These are phyloP conservation scores for Calvatia gigantea DNA, from an alignment of 768 basidiomycete genomes.

Conservation along the genomic window DNA sequence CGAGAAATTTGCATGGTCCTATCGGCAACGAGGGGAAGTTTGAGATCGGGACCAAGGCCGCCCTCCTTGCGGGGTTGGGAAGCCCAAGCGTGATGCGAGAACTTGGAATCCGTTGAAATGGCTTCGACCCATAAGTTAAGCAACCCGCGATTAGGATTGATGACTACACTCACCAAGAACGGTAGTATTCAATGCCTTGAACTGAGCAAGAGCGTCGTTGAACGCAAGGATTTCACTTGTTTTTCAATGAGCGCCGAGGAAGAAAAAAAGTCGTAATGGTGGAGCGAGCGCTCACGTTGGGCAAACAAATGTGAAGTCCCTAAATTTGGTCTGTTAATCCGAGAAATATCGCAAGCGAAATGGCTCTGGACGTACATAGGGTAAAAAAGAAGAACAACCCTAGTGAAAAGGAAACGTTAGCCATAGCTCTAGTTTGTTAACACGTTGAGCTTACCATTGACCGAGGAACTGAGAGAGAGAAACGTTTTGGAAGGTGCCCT, in stretches of 20 bases:
- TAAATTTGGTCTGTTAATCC: constrained; percentile 22
- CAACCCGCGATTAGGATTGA: not conserved
- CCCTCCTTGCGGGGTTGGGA: constrained; percentile 79
- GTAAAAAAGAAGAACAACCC: constrained; percentile 95
- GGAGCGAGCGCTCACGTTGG: constrained; percentile 53
- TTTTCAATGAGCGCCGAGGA: not conserved
- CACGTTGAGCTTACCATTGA: constrained; percentile 62
- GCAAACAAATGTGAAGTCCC: constrained; percentile 88
- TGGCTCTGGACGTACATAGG: constrained; percentile 65
- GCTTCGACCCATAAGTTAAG: constrained; percentile 30
- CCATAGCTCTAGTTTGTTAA: not conserved
- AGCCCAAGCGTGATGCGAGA: constrained; percentile 86
- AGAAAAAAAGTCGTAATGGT: not conserved
- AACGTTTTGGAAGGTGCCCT: constrained; percentile 74
- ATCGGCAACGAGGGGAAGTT: constrained; percentile 81
- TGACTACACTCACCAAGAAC: constrained; percentile 60
- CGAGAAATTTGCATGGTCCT: constrained; percentile 74
- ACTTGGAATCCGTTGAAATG: constrained; percentile 89
- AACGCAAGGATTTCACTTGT: constrained; percentile 84
- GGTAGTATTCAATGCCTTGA: constrained; percentile 67
- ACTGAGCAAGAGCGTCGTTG: constrained; percentile 79
- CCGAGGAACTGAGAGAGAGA: constrained; percentile 72
- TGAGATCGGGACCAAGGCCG: constrained; percentile 86
- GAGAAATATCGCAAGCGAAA: not conserved
- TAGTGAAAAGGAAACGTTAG: constrained; percentile 25